Evolutionary conservation across 169 alveolate genomes (phyloP).

Genomic region (Perkinsus marinus): DNA sequence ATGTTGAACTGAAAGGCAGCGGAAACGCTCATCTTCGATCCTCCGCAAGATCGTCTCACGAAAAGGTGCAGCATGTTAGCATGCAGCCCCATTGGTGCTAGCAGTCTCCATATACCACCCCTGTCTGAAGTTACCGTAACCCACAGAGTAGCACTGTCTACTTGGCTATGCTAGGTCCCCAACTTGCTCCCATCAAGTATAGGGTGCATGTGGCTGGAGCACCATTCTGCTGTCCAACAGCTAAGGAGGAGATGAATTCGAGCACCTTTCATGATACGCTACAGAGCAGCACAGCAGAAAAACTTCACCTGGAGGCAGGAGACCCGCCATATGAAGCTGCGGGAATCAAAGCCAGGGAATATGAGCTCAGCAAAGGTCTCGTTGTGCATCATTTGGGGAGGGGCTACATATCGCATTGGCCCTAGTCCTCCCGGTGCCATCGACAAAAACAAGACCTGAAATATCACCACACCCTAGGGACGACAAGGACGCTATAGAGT

Average conservation of each 20-base stretch:
- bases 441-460: not conserved
- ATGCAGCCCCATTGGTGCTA: not conserved
- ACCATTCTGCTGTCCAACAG: not conserved
- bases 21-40: not conserved
- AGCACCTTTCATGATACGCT: not conserved
- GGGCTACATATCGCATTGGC: not conserved
- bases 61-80: not conserved
- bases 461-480: too few relatives aligned
- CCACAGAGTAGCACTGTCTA: not conserved
- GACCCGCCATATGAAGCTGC: not conserved
- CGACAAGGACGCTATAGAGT: too few relatives aligned
- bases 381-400: not conserved
- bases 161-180: not conserved
- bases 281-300: too few relatives aligned
- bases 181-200: not conserved
- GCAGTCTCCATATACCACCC: not conserved
- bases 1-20: not conserved
- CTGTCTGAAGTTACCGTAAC: not conserved
- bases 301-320: not conserved
- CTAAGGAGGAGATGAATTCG: not conserved
- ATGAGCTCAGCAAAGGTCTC: not conserved
- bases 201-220: not conserved
- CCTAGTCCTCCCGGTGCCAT: not conserved
- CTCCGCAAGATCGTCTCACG: not conserved
- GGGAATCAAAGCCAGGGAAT: not conserved